These are phyloP conservation scores for Botryococcus braunii DNA, from an alignment of 163 green algal species.

Conservation along the genomic window DNA sequence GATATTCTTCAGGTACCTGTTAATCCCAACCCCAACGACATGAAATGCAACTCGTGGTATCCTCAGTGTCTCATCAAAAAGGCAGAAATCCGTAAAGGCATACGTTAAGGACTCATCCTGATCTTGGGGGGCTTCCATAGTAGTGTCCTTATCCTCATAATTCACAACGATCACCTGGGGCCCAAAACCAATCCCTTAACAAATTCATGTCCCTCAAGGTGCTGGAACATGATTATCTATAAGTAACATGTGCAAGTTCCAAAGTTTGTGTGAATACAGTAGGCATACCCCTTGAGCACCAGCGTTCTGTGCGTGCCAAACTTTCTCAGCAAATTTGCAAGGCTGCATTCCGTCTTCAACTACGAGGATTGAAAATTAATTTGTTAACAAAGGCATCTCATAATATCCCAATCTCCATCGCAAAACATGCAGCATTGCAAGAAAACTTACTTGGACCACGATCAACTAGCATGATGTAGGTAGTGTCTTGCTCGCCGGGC, in stretches of 20 bases:
- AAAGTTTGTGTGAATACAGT: not conserved
- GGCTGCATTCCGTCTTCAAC: slow-evolving; percentile 11
- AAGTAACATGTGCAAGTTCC: too few relatives aligned
- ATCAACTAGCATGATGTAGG: slow-evolving; percentile 69
- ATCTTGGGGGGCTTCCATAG: slow-evolving; percentile 73
- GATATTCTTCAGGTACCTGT: slow-evolving; percentile 56
- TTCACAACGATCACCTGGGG: slow-evolving; percentile 58
- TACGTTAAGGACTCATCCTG: slow-evolving; percentile 38
- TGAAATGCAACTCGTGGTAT: not conserved
- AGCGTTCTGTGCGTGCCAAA: slow-evolving; percentile 70
- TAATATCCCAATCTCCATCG: slow-evolving; percentile 2
- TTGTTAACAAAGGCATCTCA: not conserved
- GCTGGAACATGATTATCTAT: not conserved
- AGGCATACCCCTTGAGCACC: slow-evolving; percentile 62
- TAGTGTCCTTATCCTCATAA: slow-evolving; percentile 67
- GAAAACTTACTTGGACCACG: slow-evolving; percentile 44
- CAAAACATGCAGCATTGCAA: too few relatives aligned
- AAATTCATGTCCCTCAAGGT: not conserved
- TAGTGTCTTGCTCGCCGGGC: slow-evolving; percentile 20
- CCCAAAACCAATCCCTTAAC: too few relatives aligned
- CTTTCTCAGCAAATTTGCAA: slow-evolving; percentile 54
- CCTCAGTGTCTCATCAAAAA: not conserved
- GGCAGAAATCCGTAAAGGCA: not conserved
- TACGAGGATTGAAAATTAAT: not conserved
- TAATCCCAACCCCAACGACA: too few relatives aligned